These are phyloP conservation scores for Leonotis leonurus DNA, from an alignment of 257 asterid species.

Conservation along the genomic window DNA sequence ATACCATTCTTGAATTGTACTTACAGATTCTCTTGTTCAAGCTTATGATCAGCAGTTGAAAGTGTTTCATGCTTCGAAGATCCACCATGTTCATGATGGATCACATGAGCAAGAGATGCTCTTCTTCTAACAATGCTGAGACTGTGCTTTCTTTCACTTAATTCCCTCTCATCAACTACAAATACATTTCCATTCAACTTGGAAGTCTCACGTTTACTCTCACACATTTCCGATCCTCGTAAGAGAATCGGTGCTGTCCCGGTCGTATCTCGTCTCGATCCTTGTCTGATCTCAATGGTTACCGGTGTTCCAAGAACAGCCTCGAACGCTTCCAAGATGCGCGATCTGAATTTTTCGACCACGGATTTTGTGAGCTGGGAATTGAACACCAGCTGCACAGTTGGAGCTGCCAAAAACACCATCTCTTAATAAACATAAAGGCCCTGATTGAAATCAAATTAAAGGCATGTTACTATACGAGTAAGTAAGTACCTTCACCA, in stretches of 20 bases:
- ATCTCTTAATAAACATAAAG: background rate
- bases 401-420: conserved; percentile 59
- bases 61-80: conserved; percentile 38
- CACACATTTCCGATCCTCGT: conserved; percentile 19
- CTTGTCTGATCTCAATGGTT: conserved; percentile 66
- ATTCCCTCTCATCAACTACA: conserved; percentile 26
- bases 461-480: background rate
- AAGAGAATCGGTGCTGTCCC: conserved; percentile 27
- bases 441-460: no score
- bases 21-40: conserved; percentile 85
- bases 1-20: conserved; percentile 4
- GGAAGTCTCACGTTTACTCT: conserved; percentile 11
- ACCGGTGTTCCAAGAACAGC: conserved; percentile 66
- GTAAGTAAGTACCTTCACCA: conserved; percentile 60
- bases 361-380: conserved; percentile 61
- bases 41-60: conserved; percentile 84
- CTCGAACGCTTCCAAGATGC: conserved; percentile 78
- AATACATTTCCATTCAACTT: background rate
- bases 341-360: conserved; percentile 61
- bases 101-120: conserved; percentile 74
- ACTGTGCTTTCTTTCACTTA: conserved; percentile 40
- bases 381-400: conserved; percentile 63
- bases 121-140: conserved; percentile 71
- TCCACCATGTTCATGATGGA: conserved; percentile 69
- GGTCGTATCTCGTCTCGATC: conserved; percentile 34